These are phyloP conservation scores for Fusarium subglutinans DNA, from an alignment of 2,329 filamentous ascomycete genomes.

Conservation along the genomic window DNA sequence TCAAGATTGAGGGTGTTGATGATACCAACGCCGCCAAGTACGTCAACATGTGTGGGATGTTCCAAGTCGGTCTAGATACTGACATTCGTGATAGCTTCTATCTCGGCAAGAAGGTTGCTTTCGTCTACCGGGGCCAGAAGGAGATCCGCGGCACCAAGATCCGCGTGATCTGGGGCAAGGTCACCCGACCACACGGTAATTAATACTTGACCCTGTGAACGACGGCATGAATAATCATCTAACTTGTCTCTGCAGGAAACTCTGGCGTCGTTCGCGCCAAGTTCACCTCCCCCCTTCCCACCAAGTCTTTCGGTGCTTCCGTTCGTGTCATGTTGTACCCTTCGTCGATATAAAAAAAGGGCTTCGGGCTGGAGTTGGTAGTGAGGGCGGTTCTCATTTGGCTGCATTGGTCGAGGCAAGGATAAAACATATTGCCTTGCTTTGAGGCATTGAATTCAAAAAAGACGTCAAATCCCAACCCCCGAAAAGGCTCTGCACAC, in stretches of 20 bases:
- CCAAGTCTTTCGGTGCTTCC: conserved; percentile 95
- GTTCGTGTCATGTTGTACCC: conserved; percentile 98
- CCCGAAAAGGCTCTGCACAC: conserved; percentile 39
- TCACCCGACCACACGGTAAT: conserved; percentile 93
- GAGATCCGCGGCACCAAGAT: conserved; percentile 98
- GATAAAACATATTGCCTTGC: conserved; percentile 63
- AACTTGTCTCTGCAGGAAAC: conserved; percentile 72
- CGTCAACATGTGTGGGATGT: conserved; percentile 46
- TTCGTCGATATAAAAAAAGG: conserved; percentile 91
- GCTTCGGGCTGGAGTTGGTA: conserved; percentile 68
- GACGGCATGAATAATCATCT: conserved; percentile 14
- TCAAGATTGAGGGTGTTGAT: conserved; percentile 99
- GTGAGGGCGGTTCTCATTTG: conserved; percentile 70
- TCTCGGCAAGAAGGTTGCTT: conserved; percentile 98
- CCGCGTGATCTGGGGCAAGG: conserved; percentile 98
- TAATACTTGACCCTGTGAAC: conserved; percentile 26
- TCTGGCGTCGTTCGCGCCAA: conserved; percentile 97
- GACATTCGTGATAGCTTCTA: conserved; percentile 74
- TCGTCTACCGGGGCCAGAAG: conserved; percentile 95
- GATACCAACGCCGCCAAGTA: conserved; percentile 88
- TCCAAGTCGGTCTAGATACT: conserved; percentile 32
- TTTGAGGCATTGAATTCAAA: conserved; percentile 64
- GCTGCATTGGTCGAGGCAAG: conserved; percentile 68
- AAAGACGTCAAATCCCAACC: conserved; percentile 57
- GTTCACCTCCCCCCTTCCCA: conserved; percentile 95